phyloP scores from a whole-genome alignment of 139 green algal species.

The Chlamydomonas schloesseri region DNA sequence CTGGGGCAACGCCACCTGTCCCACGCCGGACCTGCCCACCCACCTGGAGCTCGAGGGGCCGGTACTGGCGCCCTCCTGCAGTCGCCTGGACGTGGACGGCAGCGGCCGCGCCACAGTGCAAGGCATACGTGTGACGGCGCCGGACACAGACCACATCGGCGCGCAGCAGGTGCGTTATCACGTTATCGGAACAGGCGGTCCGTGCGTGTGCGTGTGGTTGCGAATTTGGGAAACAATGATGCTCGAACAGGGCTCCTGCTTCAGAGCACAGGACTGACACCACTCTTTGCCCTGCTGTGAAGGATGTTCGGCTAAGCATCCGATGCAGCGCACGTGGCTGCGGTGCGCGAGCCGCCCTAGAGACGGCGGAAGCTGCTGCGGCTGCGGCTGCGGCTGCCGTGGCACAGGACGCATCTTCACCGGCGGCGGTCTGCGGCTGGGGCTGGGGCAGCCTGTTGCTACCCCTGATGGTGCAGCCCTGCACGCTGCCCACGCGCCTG shows the following conservation, averaged over 20 bases:
- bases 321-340: not conserved
- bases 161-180: not conserved
- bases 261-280: no score
- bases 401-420: not conserved
- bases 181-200: no score
- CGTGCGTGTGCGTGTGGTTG: no score
- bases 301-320: slow-evolving; percentile 4
- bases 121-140: slow-evolving; percentile 13
- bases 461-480: slow-evolving; percentile 60
- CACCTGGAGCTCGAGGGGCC: slow-evolving; percentile 49
- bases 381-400: slow-evolving; percentile 24
- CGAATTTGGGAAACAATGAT: no score
- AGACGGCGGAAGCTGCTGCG: not conserved
- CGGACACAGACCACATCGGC: not conserved
- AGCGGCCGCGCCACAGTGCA: not conserved
- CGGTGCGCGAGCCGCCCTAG: slow-evolving; percentile 2
- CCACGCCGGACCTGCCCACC: slow-evolving; percentile 53
- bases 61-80: slow-evolving; percentile 13
- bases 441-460: slow-evolving; percentile 35
- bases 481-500: slow-evolving; percentile 49
- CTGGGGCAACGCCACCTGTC: slow-evolving; percentile 71
- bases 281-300: not conserved
- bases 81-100: slow-evolving; percentile 48
- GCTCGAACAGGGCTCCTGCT: no score
- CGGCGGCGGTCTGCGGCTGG: not conserved